Evolutionary conservation across 345 rosid genomes (phyloP), one percentile per base, ranked within the genome.

Genomic region (Firmiana major): DNA sequence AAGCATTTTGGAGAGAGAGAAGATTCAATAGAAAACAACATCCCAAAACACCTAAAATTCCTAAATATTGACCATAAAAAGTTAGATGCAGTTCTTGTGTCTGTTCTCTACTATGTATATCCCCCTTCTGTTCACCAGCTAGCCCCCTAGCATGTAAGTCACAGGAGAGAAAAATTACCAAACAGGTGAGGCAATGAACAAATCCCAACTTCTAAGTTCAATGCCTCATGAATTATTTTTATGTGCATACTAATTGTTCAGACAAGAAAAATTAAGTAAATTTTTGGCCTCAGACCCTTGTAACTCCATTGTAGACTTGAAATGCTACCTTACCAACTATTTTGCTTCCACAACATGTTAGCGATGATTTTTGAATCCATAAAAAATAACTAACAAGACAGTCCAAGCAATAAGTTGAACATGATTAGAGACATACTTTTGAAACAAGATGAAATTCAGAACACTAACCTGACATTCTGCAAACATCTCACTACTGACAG

Each of bases 401-500:
- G 65, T 62, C 70, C 46, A 59, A 75, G 58, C 13, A n/a, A 62
- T 75, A 42, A 5, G 54, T 26, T 15, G 38, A 73, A 38, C 15
- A 55, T n/a, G n/a, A 40, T 17, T 11, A n/a, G 51, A 64, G n/a
- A 73, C 55, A 51, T 36, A 38, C 63, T 38, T 64, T 17, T 11
- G 19, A 54, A 73, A 63, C 19, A n/a, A 63, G 34, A 40, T 15
- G 49, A 73, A 76, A 19, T 55, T 76, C 7, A 63, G 79, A 76
- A 67, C 51, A 63, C 83, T 73, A 62, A 91, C 98, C 97, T 96
- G 99, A 76, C 97, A 92, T 79, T 93, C 98, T 42, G 93, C 84
- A 81, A 93, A 93, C 97, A 96, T 96, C 88, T 96, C 99, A 75
- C 90, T 85, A 85, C 88, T 96, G 59, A 92, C 95, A 77, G 97